Conservation (phyloP, 345 rosid species). For the Crucihimalaya himalaica region DNA sequence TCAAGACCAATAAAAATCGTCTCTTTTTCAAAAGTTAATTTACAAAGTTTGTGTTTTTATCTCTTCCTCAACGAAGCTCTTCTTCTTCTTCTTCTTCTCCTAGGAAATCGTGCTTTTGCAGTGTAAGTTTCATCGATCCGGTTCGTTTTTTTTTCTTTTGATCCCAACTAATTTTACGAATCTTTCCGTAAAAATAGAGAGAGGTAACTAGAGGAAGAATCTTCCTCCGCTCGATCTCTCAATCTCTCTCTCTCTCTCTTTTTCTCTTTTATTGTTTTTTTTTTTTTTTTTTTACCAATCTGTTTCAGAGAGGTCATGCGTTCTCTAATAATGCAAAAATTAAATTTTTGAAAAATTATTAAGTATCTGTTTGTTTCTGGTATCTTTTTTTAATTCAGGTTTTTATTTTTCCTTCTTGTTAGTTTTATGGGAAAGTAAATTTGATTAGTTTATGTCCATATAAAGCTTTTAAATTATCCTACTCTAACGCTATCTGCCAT, state of each 20-base stretch:
- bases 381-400: neutral
- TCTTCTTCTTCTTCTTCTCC: slow-evolving; percentile 6
- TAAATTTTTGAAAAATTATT: neutral
- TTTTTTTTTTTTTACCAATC: neutral
- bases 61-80: slow-evolving; percentile 9
- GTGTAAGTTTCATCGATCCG: slow-evolving; percentile 32
- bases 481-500: slow-evolving; percentile 22
- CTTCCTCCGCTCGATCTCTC: slow-evolving; percentile 38
- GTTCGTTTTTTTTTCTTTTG: slow-evolving; percentile 7
- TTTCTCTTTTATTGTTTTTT: slow-evolving; percentile 10
- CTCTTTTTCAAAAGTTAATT: neutral
- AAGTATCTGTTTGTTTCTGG: neutral
- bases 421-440: slow-evolving; percentile 1
- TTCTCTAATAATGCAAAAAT: slow-evolving; percentile 36
- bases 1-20: neutral
- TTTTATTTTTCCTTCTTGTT: slow-evolving; percentile 20
- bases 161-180: slow-evolving; percentile 27
- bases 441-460: neutral
- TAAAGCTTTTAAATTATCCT: neutral
- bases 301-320: slow-evolving; percentile 29
- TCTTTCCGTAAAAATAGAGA: slow-evolving; percentile 34
- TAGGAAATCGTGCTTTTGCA: slow-evolving; percentile 36
- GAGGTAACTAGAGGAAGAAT: slow-evolving; percentile 28
- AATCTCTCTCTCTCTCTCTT: slow-evolving; percentile 7
- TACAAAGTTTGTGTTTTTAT: neutral